Evolutionary conservation across 2,329 filamentous ascomycete species (phyloP), one percentile per base, ranked within the genome.

Genomic region (Pseudogymnoascus sp.): DNA sequence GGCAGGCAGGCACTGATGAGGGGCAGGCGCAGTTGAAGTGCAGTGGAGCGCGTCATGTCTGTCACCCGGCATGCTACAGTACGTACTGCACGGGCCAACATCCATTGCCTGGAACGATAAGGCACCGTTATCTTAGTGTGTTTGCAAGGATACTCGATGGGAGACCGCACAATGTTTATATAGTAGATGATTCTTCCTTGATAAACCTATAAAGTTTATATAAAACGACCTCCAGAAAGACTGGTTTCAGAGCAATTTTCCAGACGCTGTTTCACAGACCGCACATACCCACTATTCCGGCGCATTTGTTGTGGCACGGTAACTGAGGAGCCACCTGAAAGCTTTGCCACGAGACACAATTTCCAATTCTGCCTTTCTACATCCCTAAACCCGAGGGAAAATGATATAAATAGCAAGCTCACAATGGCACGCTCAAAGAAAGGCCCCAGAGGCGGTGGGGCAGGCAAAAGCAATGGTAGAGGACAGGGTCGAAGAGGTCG

Each of bases 401-500:
- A 53, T 53, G 47, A 53, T 53, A 35, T 53, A 53, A 22, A 53
- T 35, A 33, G 30, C 47, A 53, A 35, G 47, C n/a, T 11, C 3
- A 53, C 22, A 12, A 58, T 58, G 57, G 57, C 30, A 58, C 58
- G 58, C 28, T 43, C 58, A 60, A 43, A 41, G 28, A 50, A 60
- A 41, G 58, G 18, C 38, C 18, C 57, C 57, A 60, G 39, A 38
- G 62, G 62, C n/a, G 38, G 58, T 22, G 36, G 58, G 15, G 22
- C 36, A 41, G 36, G 38, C 36, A 58, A 59, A 59, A 59, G 58
- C 38, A 30, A 59, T 37, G 39, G 64, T 41, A 58, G 62, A 36
- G 38, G 63, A 14, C 43, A 59, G 15, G 61, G 62, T 15, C 37
- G 41, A 25, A 59, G 53, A 60, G 36, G 62, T 11, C 39, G 63